These are phyloP conservation scores for Peronosclerospora sorghi DNA, from an alignment of 352 stramenopile genomes.

Conservation along the genomic window DNA sequence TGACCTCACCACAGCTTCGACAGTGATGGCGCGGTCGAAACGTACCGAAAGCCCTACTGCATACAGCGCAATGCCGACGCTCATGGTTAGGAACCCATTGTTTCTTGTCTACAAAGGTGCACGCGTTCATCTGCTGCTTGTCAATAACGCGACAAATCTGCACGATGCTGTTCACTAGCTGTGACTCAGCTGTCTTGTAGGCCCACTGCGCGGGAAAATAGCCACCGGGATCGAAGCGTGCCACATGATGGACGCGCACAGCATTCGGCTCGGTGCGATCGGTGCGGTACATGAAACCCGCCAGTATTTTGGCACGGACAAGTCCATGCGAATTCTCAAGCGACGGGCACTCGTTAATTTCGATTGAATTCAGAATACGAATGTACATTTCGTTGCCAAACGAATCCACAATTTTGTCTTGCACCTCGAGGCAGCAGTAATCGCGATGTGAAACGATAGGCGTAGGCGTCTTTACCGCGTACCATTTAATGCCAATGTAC, in stretches of 20 bases:
- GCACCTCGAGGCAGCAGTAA: conserved; percentile 79
- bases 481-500: conserved; percentile 86
- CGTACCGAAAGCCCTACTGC: conserved; percentile 54
- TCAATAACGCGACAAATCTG: conserved; percentile 75
- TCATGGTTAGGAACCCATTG: conserved; percentile 75
- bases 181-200: conserved; percentile 75
- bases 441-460: conserved; percentile 74
- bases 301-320: conserved; percentile 72
- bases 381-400: conserved; percentile 82
- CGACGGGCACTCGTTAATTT: conserved; percentile 68
- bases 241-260: conserved; percentile 71
- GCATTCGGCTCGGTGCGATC: conserved; percentile 59
- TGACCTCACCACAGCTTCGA: conserved; percentile 80
- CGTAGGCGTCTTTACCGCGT: conserved; percentile 70
- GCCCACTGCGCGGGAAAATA: conserved; percentile 77
- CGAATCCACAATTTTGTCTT: conserved; percentile 76
- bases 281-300: conserved; percentile 67
- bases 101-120: conserved; percentile 72
- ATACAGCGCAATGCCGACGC: conserved; percentile 63
- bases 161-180: conserved; percentile 66
- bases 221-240: conserved; percentile 53
- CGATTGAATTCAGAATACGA: conserved; percentile 70
- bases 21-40: conserved; percentile 81
- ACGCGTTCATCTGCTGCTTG: conserved; percentile 81
- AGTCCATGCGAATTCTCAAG: conserved; percentile 80